Base-by-base conservation (phyloP, 2,329 filamentous ascomycete species). In the Microsporum ferrugineum region DNA sequence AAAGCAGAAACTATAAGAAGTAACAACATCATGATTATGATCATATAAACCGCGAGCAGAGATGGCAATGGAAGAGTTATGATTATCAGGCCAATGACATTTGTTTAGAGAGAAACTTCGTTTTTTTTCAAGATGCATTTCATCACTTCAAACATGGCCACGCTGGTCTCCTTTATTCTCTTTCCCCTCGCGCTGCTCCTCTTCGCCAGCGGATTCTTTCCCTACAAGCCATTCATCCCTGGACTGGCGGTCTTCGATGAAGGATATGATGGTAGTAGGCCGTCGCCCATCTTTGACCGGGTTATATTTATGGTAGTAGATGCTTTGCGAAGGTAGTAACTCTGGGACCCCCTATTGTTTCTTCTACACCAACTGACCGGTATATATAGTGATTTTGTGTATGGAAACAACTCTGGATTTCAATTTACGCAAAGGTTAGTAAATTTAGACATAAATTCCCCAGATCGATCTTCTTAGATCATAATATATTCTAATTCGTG, bases 231-330 rank as follows among this genome's bases (percentile, higher is more conserved):
- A 2, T 88, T 96, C 66, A 80, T 99, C 56, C 85, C 91, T 8
- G 94, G 94, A 2, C 78, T 96, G 55, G 91, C 94, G 7, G 78
- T 82, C 64, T 88, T 74, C 65, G 66, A 70, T 33, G 65, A 86
- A 73, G 75, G 79, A 55, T 27, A 31, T 17, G 79, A 82, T 76
- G 84, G 78, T 23, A 69, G 75, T 55, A 80, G 80, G 5, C 85
- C 88, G 2, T 75, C 79, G 57, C 82, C 88, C 38, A 85, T 88
- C 0, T 99, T 99, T 73, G 85, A 97, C 74, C 91, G 87, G 69
- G 79, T 97, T 59, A 80, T 99, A 60, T 96, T 99, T 73, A 97
- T 99, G 92, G 91, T 99, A 5, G 88, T 99, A 33, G 94, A 99
- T 81, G 92, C 94, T 29, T 75, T 99, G 72, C 83, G 91, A 74